Base-by-base conservation (phyloP, 1,284 basidiomycete genomes). In the Malassezia dermatis region DNA sequence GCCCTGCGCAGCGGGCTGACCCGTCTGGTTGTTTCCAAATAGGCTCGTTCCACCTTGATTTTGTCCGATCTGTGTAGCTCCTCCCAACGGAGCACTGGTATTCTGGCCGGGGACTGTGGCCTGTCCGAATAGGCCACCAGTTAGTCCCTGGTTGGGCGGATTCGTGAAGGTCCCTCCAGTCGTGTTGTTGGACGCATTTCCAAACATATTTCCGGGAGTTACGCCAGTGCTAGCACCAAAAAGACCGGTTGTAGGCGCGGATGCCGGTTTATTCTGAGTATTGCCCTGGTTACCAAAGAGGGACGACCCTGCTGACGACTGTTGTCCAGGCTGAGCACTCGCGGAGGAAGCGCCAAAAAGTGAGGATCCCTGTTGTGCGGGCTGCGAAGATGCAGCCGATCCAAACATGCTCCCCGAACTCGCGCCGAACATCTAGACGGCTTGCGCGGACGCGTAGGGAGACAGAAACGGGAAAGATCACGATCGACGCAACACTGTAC, bases 211-310 rank as follows among this genome's bases (percentile, higher is more conserved):
- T 26, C 40, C 45, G 56, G 2, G 51, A 37, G 12, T 59, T 52
- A 28, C 26, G 8, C 17, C 3, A 23, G 27, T 43, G 17, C 17
- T 12, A 8, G 12, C 11, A 10, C 61, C 61, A 44, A 63, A 63
- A 1, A 59, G 52, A 17, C 54, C 48, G 3, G 5, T 8, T 13
- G 41, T 26, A 6, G 23, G 41, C 8, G 24, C 24, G 3, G 41
- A 7, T 15, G 41, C 23, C 19, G 37, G n/a, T 15, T 39, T 39
- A 27, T 15, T 30, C 13, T 43, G 41, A 7, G 15, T 6, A 30
- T 43, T 43, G 41, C 49, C 53, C 24, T 40, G 34, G n/a, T 48
- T 46, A 13, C 62, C 62, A 39, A 64, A 64, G 0, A 55, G 54
- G n/a, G 56, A 58, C n/a, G 58, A 40, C 17, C 55, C 51, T 8